Conservation (phyloP, 2,329 filamentous ascomycete species). For the Trichoderma sp. region DNA sequence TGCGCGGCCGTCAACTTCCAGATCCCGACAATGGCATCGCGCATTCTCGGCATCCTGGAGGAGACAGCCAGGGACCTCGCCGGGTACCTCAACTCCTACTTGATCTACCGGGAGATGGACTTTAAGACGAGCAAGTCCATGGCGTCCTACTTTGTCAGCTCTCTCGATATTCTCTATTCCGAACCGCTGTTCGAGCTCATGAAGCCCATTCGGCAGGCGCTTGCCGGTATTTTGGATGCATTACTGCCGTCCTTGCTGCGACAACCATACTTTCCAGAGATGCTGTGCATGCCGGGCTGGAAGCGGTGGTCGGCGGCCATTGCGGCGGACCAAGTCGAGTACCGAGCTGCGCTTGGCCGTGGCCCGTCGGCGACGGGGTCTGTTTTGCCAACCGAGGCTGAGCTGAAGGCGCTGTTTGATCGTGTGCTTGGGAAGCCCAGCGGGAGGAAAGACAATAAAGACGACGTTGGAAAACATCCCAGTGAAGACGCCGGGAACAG, state of each 20-base stretch:
- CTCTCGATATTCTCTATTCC: constrained; percentile 38
- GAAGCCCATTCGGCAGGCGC: constrained; percentile 39
- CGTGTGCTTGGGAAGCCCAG: neutral
- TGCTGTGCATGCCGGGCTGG: constrained; percentile 36
- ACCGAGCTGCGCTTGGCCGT: constrained; percentile 32
- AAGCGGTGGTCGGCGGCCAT: constrained; percentile 33
- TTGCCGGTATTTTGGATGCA: constrained; percentile 39
- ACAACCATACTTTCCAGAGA: constrained; percentile 33
- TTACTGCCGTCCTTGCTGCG: constrained; percentile 34
- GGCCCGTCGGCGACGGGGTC: constrained; percentile 21
- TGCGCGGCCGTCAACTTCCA: constrained; percentile 38
- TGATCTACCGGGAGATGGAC: constrained; percentile 30
- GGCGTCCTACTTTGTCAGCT: constrained; percentile 36
- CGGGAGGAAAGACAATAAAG: neutral
- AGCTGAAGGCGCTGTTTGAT: constrained; percentile 21
- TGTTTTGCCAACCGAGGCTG: constrained; percentile 21
- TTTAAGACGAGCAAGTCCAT: constrained; percentile 33
- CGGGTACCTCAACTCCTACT: constrained; percentile 30
- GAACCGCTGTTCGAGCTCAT: constrained; percentile 35
- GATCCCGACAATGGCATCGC: constrained; percentile 36
- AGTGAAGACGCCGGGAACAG: too few relatives aligned
- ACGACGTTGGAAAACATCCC: too few relatives aligned
- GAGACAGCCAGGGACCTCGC: constrained; percentile 35
- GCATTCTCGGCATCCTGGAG: constrained; percentile 37
- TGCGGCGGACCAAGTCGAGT: constrained; percentile 36